These are phyloP conservation scores for Rhodotorula babjevae DNA, from an alignment of 768 basidiomycete genomes.

Conservation along the genomic window DNA sequence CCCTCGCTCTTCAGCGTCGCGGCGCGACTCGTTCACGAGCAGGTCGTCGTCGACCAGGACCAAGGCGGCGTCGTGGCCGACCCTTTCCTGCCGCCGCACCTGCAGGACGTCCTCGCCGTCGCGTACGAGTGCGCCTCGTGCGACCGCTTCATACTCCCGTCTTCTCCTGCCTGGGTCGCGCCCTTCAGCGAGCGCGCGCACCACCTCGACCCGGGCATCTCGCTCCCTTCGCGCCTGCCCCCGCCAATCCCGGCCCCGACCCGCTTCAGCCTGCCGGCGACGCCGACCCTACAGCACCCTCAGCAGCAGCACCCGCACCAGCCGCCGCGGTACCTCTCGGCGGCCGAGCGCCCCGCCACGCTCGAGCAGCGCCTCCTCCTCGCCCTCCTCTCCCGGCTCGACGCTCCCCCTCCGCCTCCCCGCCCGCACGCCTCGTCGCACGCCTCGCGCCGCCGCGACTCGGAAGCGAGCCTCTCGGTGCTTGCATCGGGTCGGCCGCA, in stretches of 20 bases:
- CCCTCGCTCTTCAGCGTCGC: neutral
- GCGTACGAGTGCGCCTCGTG: conserved; percentile 28
- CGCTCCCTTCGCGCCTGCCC: conserved; percentile 4
- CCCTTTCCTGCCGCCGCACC: conserved; percentile 1
- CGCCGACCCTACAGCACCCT: neutral
- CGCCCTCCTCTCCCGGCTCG: conserved; percentile 13
- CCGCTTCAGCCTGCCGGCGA: neutral
- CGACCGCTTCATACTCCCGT: neutral
- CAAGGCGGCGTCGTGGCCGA: neutral
- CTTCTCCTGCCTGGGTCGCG: neutral
- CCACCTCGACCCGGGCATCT: conserved; percentile 20
- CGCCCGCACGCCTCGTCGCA: neutral
- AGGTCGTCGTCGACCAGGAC: neutral
- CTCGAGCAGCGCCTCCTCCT: conserved; percentile 15
- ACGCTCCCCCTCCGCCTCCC: neutral
- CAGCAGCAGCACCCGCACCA: too few species aligned
- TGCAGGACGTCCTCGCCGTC: neutral
- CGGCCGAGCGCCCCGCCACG: neutral
- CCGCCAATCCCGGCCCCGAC: neutral
- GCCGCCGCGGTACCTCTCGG: neutral
- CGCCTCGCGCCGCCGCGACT: neutral
- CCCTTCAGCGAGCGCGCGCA: conserved; percentile 7
- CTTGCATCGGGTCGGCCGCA: neutral
- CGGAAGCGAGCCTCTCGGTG: neutral
- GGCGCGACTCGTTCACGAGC: neutral